Base-by-base conservation (phyloP, 768 basidiomycete species). In the Trametes gibbosa region DNA sequence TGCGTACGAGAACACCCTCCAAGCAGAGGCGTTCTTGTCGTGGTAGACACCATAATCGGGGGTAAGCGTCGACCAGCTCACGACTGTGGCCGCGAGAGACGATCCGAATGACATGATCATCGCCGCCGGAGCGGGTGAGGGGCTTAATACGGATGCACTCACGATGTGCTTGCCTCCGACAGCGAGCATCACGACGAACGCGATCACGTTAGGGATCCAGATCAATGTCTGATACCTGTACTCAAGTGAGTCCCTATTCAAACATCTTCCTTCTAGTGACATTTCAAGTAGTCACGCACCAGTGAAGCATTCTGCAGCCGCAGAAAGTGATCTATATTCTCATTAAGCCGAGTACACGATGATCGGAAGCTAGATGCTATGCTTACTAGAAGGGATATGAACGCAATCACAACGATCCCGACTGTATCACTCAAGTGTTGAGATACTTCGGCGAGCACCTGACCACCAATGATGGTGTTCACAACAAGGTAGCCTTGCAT, bases 11-110 rank as follows among this genome's bases (percentile, higher is more conserved):
- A 78, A 79, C 32, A 81, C 70, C 34, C 73, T 72, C 55, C 62
- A 49, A 63, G 64, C 51, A 4, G 59, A 64, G 25, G 61, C 66
- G 55, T 65, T 70, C 58, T 32, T 66, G 59, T 59, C 70, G 63
- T 82, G 79, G 61, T 81, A 81, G 24, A 79, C 74, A n/a, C 79
- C 79, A 46, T 81, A 81, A 54, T 83, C 81, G 2, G 79, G 71
- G 1, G 73, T 75, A 63, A 81, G 69, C 1, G 75, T 58, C 40
- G 74, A 71, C 73, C 74, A 79, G 47, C 74, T 73, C 43, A 80
- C 65, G 21, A 79, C 69, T 41, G 72, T 78, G 0, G 79, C 74
- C 5, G 75, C 76, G 41, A 83, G 62, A 1, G 77, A 74, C 4
- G 80, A 74, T 8, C 74, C 74, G 68, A 78, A 83, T 1, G 78